These are phyloP conservation scores for Musa itinerans DNA, from an alignment of 176 grass and related monocot species.

Conservation along the genomic window DNA sequence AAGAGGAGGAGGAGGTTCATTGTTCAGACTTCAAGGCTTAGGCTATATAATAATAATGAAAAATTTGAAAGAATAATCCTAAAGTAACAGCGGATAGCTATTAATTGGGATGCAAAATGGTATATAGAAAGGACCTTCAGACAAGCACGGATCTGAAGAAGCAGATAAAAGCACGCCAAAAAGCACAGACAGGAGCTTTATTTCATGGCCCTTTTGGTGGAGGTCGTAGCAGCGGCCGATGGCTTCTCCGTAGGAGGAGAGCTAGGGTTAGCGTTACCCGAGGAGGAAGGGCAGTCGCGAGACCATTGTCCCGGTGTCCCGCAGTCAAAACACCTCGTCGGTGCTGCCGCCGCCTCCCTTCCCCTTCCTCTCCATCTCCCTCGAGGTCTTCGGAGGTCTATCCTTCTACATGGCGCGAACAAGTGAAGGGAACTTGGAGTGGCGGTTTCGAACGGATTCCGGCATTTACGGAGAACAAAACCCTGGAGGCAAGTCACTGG, in stretches of 20 bases:
- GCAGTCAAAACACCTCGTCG: constrained; percentile 79
- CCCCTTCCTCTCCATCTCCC: neutral
- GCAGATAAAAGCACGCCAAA: neutral
- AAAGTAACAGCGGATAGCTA: neutral
- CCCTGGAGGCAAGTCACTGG: too few relatives aligned
- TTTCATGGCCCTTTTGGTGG: neutral
- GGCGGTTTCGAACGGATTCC: neutral
- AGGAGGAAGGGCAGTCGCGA: constrained; percentile 56
- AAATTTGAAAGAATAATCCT: neutral
- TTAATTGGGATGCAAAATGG: neutral
- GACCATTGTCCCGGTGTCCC: constrained; percentile 77
- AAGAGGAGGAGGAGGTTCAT: neutral
- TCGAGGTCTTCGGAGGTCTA: neutral
- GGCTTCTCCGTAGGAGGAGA: constrained; percentile 14
- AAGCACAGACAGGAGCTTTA: neutral
- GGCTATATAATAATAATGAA: neutral
- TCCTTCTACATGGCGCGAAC: constrained; percentile 1
- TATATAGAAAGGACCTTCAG: neutral
- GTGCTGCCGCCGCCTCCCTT: constrained; percentile 25
- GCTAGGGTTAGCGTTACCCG: constrained; percentile 14
- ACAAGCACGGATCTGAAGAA: neutral
- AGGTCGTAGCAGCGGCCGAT: neutral
- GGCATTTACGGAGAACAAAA: neutral
- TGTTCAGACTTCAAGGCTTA: neutral
- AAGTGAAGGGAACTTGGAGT: neutral